Base-by-base conservation (phyloP, 345 rosid genomes). In the Pelargonium nanum region DNA sequence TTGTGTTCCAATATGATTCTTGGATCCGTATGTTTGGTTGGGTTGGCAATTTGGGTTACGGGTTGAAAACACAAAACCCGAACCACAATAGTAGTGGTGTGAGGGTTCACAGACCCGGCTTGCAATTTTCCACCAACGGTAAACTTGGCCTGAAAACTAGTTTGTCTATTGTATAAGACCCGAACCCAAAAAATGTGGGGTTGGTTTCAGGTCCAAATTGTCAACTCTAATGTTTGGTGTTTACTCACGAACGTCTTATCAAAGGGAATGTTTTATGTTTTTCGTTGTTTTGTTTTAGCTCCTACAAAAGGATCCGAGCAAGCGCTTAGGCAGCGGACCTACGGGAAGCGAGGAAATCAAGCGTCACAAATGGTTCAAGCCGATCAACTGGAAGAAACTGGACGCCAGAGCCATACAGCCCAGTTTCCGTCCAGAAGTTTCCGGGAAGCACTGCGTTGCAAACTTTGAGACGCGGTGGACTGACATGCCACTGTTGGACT, bases 401-500 rank as follows among this genome's bases (percentile, higher is more conserved):
- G 94, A 93, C 22, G 83, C 81, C 0, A 82, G 94, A 73, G 80
- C 81, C 70, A 80, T 93, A 68, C 68, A 76, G 66, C 97, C 99
- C n/a, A 78, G 89, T 70, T 93, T 93, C 68, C 77, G 77, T 8
- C 97, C 99, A 1, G 77, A 84, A 30, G 97, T 93, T 0, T 85
- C 79, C 0, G 99, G 96, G 68, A 82, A 72, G 53, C 86, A 75
- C 22, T 89, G 99, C 80, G 80, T 83, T 28, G 97, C 91, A 21
- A 93, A 93, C 75, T 93, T 93, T 24, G 97, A 85, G 60, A 89
- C 74, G 67, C 70, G 72, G 53, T 87, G 97, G 97, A 87, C 99
- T 13, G 94, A 89, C 13, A 87, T 87, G 99, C 79, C 94, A 19
- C 59, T 87, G 59, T 60, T 65, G 5, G 91, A 82, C 68, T 89